Conservation (phyloP, 2,329 filamentous ascomycete genomes). For the Allantophomopsis lycopodina region DNA sequence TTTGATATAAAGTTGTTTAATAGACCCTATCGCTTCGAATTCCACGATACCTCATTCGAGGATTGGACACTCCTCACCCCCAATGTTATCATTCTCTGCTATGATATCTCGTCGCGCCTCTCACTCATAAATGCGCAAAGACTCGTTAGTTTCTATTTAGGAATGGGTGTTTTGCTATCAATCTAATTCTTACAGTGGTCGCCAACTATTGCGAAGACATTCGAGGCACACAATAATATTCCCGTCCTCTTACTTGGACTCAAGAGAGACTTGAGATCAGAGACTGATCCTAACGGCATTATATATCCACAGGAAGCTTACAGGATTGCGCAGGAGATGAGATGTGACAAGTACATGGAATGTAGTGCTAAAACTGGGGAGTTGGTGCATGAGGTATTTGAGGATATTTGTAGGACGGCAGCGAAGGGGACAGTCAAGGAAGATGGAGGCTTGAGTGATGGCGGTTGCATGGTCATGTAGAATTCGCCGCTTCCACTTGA, state of each 20-base stretch:
- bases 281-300: slow-evolving; percentile 42
- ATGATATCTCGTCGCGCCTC: slow-evolving; percentile 43
- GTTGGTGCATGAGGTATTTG: slow-evolving; percentile 40
- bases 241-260: slow-evolving; percentile 44
- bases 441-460: slow-evolving; percentile 34
- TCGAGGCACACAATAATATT: slow-evolving; percentile 26
- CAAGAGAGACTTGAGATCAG: slow-evolving; percentile 43
- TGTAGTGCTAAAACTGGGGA: slow-evolving; percentile 48
- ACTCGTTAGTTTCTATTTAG: slow-evolving; percentile 26
- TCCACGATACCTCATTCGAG: slow-evolving; percentile 43
- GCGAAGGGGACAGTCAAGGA: slow-evolving; percentile 28
- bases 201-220: slow-evolving; percentile 34
- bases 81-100: slow-evolving; percentile 44
- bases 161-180: neutral
- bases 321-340: slow-evolving; percentile 38
- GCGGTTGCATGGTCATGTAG: slow-evolving; percentile 38
- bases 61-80: slow-evolving; percentile 45
- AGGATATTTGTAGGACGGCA: slow-evolving; percentile 45
- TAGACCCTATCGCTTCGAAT: slow-evolving; percentile 36
- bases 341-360: slow-evolving; percentile 49
- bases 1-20: slow-evolving; percentile 37
- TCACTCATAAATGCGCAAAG: slow-evolving; percentile 44
- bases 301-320: slow-evolving; percentile 49
- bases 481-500: neutral
- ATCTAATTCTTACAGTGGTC: slow-evolving; percentile 32